Conservation (phyloP, 768 basidiomycete species). For the Leccinum sublutescens region DNA sequence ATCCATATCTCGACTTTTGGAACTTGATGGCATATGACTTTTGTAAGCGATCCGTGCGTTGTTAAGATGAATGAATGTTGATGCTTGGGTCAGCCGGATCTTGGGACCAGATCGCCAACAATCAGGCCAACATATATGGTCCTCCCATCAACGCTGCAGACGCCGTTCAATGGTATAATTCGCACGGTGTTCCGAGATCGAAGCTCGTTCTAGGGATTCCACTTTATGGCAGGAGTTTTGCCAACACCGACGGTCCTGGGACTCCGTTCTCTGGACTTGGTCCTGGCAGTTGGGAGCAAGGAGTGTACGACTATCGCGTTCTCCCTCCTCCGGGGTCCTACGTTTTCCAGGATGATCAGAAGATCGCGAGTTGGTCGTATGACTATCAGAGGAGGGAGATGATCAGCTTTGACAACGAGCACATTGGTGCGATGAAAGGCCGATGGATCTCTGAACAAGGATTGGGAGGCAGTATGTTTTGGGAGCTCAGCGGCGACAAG, state of each 20-base stretch:
- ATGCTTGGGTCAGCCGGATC: conserved; percentile 57
- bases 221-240: conserved; percentile 90
- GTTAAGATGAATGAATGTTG: conserved; percentile 7
- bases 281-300: conserved; percentile 86
- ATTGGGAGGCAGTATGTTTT: conserved; percentile 92
- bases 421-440: conserved; percentile 71
- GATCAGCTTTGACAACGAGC: conserved; percentile 77
- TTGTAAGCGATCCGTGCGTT: conserved; percentile 40
- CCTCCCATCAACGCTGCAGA: conserved; percentile 60
- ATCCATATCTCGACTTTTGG: conserved; percentile 89
- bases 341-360: conserved; percentile 60
- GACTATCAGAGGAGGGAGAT: conserved; percentile 73
- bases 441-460: conserved; percentile 74
- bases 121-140: conserved; percentile 86
- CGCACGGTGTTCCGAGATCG: conserved; percentile 65
- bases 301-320: conserved; percentile 90
- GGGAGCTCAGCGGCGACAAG: conserved; percentile 92
- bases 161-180: conserved; percentile 68
- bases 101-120: conserved; percentile 67
- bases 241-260: conserved; percentile 81
- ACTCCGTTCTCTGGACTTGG: conserved; percentile 78
- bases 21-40: conserved; percentile 96
- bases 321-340: conserved; percentile 77
- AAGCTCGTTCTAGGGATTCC: conserved; percentile 93
- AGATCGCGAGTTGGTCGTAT: conserved; percentile 82